phyloP scores from a whole-genome alignment of 306 rosid genomes.

The Notholithocarpus densiflorus region DNA sequence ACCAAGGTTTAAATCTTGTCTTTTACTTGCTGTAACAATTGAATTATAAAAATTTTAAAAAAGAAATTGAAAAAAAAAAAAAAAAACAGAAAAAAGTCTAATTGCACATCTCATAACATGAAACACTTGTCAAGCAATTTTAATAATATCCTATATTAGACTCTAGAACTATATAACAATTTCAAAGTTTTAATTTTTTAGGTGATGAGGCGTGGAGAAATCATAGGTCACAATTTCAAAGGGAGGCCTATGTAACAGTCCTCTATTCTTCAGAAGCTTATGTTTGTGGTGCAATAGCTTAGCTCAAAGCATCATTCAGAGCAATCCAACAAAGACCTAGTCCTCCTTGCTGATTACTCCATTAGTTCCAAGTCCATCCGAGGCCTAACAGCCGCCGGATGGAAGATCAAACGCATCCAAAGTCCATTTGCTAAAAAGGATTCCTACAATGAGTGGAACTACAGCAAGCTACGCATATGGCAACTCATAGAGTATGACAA shows the following conservation, averaged over 20 bases:
- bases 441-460: constrained; percentile 81
- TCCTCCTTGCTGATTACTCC: constrained; percentile 69
- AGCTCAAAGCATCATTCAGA: constrained; percentile 67
- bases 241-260: constrained; percentile 62
- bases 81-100: no score
- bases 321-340: constrained; percentile 46
- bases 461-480: constrained; percentile 76
- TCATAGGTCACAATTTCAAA: not conserved
- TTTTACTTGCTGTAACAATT: no score
- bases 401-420: constrained; percentile 59
- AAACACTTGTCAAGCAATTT: not conserved
- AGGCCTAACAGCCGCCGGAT: constrained; percentile 62
- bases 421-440: constrained; percentile 49
- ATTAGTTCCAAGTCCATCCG: constrained; percentile 33
- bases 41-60: no score
- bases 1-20: no score
- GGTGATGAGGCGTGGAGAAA: constrained; percentile 53
- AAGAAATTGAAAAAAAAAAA: no score
- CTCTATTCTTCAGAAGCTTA: constrained; percentile 84
- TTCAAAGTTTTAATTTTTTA: constrained; percentile 13
- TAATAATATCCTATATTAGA: no score
- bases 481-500: constrained; percentile 52
- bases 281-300: constrained; percentile 89
- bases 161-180: no score
- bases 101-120: no score